Evolutionary conservation across 2,329 filamentous ascomycete genomes (phyloP), one percentile per base, ranked within the genome.

Genomic region (Tolypocladium guangdongense): DNA sequence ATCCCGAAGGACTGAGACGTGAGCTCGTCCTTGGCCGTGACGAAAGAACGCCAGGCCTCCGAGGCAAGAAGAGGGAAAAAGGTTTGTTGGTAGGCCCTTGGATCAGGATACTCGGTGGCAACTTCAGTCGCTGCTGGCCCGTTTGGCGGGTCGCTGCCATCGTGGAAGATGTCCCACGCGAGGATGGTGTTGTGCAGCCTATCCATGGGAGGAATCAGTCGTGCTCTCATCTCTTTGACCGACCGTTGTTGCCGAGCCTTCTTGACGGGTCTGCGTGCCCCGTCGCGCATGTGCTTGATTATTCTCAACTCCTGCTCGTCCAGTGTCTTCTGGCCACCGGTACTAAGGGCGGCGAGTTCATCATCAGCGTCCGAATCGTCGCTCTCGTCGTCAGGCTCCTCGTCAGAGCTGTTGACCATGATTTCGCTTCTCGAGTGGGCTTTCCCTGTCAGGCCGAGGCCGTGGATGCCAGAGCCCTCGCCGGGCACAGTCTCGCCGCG

Each of bases 31-130:
- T 91, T 91, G 22, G 88, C 82, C 50, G 90, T 91, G 50, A 95
- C 85, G 66, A 99, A 93, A 5, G 88, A 88, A 65, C 95, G 88
- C 93, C 93, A 99, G 33, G 92, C 92, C 74, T 99, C 93, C 30
- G 95, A 86, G 33, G 93, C 83, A 36, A 99, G 78, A 24, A 99
- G 76, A 7, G 92, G 91, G 59, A 95, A 85, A 68, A 99, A 99
- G 0, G 90, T 96, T 55, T 82, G 78, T 66, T 95, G 88, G 66
- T 99, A 99, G 50, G 88, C 84, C 45, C 74, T 73, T 0, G 90
- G 87, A 60, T 90, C 84, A 32, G 75, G 69, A 69, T 96, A 99
- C 0, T 82, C 82, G 56, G 88, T 86, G 6, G 86, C 84, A 12
- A 99, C 92, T 52, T 82, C 76, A 48, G 78, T 82, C 64, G 92